These are phyloP conservation scores for Leccinum barrowsii DNA, from an alignment of 768 basidiomycete species.

Conservation along the genomic window DNA sequence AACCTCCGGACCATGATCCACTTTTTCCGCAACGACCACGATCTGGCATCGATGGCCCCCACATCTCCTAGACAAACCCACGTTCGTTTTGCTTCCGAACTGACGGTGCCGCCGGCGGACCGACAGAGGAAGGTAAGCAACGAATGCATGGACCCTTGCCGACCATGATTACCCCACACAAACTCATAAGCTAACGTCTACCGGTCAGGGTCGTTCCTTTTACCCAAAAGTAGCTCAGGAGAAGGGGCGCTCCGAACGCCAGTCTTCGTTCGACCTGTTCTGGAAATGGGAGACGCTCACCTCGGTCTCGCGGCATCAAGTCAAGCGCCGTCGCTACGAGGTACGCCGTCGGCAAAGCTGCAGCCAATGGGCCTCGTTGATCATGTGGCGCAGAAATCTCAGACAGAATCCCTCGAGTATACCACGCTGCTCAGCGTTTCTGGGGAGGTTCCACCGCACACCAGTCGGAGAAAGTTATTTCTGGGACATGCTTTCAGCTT, in stretches of 20 bases:
- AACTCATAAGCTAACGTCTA: not conserved
- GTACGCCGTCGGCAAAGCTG: conserved; percentile 3
- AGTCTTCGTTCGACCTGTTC: conserved; percentile 34
- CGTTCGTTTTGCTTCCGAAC: conserved; percentile 33
- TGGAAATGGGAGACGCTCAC: conserved; percentile 35
- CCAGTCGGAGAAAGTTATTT: not conserved
- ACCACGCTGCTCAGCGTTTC: not conserved
- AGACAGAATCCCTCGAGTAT: not conserved
- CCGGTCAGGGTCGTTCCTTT: conserved; percentile 23
- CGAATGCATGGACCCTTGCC: not conserved
- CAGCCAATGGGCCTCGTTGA: not conserved
- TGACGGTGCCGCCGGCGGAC: conserved; percentile 31
- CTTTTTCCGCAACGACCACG: not conserved
- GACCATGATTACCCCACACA: too few species aligned
- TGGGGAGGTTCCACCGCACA: not conserved
- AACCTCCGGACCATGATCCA: not conserved
- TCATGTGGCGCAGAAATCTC: not conserved
- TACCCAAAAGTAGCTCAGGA: conserved; percentile 43
- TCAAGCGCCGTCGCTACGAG: not conserved
- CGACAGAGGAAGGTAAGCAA: conserved; percentile 31
- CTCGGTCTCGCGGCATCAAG: conserved; percentile 8
- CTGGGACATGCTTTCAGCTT: not conserved
- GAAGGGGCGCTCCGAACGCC: conserved; percentile 33
- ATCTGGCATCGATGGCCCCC: conserved; percentile 23
- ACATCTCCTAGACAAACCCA: conserved; percentile 14